Base-by-base conservation (phyloP, 352 stramenopile genomes). In the Aphanomyces euteiches region DNA sequence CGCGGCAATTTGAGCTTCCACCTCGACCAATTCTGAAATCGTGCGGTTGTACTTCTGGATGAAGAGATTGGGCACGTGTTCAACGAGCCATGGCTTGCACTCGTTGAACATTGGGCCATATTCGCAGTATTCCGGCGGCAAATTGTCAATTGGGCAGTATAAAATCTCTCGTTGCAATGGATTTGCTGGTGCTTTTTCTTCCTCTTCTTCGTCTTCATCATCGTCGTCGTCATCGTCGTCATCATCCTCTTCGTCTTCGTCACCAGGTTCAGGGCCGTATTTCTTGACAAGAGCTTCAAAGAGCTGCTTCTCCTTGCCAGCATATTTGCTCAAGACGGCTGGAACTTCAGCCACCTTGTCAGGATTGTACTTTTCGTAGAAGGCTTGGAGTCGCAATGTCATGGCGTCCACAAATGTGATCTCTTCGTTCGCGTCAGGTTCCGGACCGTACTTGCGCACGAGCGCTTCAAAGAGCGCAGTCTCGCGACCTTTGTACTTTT, bases 1-100 rank as follows among this genome's bases (percentile, higher is more conserved):
- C 21, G 79, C 83, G 15, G 84, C 86, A 72, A 94, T 94, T 72
- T 92, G 84, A 53, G 80, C 76, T 74, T 94, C 86, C 19, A 81
- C 84, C 38, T 94, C 83, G 53, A 94, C 50, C 47, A 91, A 81
- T 59, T 94, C 83, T 15, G 69, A 47, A 43, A 94, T 82, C 45
- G 86, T 94, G 72, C 86, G 84, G 77, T 90, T 91, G 78, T 92
- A 94, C 80, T 92, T 94, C 65, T 81, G 79, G 28, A 94, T 76
- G 67, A 84, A 78, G 12, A 94, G 74, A n/a, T 84, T 74, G 12
- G 87, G 87, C 68, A 75, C 88, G 75, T 94, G 66, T 70, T 90
- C 87, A 0, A 76, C 84, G 21, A 94, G 73, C 87, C 87, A 94
- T 21, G 81, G 80, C 77, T 92, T 92, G 74, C 81, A 90, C 72